These are phyloP conservation scores for Marvania coccoides DNA, from an alignment of 139 green algal species.

Conservation along the genomic window DNA sequence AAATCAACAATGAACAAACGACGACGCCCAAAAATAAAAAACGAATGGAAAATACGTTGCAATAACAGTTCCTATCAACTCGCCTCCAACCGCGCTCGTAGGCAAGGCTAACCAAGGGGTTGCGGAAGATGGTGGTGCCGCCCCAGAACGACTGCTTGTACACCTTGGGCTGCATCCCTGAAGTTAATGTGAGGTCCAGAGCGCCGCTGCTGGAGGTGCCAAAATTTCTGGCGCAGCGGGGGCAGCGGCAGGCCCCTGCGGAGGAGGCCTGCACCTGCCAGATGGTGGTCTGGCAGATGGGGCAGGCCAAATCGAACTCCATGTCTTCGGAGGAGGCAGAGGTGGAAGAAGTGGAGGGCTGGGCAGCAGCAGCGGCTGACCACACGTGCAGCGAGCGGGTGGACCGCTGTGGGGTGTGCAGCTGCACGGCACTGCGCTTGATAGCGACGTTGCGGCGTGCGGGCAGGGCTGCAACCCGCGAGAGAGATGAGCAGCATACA, in stretches of 20 bases:
- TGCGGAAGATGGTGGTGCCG: slow-evolving; percentile 59
- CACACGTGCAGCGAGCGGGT: too few relatives aligned
- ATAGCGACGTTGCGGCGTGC: too few relatives aligned
- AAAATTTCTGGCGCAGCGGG: slow-evolving; percentile 43
- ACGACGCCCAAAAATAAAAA: too few relatives aligned
- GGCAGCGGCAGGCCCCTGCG: slow-evolving; percentile 8
- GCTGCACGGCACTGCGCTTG: too few relatives aligned
- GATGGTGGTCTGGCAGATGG: slow-evolving; percentile 37
- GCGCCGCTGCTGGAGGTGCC: slow-evolving; percentile 14
- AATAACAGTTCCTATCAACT: too few relatives aligned
- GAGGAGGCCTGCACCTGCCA: slow-evolving; percentile 8
- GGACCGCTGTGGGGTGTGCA: too few relatives aligned
- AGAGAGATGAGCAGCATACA: too few relatives aligned
- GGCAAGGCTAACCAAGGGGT: slow-evolving; percentile 68
- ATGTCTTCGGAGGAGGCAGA: not conserved
- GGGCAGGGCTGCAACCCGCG: too few relatives aligned
- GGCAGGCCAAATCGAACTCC: slow-evolving; percentile 35
- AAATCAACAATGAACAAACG: too few relatives aligned
- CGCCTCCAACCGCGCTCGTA: slow-evolving; percentile 95
- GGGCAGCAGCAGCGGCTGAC: not conserved
- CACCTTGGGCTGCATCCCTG: slow-evolving; percentile 35
- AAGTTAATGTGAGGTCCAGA: slow-evolving; percentile 65
- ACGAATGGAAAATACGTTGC: too few relatives aligned
- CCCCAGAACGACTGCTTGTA: slow-evolving; percentile 46
- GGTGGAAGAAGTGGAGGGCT: not conserved